Conservation (phyloP, 2,329 filamentous ascomycete species). For the Dichotomopilus funicola region DNA sequence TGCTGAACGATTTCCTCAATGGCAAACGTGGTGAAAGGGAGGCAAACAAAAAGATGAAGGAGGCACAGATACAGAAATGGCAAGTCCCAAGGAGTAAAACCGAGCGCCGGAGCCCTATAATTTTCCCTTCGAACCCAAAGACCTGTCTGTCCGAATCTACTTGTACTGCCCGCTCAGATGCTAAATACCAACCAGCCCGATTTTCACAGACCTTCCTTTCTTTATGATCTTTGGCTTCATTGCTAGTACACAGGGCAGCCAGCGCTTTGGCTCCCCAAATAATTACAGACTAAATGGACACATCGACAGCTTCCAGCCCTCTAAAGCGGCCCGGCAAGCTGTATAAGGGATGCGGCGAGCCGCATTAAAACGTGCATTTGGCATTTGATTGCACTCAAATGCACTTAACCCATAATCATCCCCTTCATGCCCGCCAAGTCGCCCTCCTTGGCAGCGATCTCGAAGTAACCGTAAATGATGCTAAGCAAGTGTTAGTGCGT, state of each 20-base stretch:
- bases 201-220: slow-evolving; percentile 21
- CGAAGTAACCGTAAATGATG: slow-evolving; percentile 99
- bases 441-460: slow-evolving; percentile 97
- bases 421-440: slow-evolving; percentile 79
- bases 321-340: slow-evolving; percentile 4
- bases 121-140: slow-evolving; percentile 10
- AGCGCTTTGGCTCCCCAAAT: slow-evolving; percentile 12
- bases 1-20: too few relatives aligned
- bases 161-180: slow-evolving; percentile 18
- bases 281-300: slow-evolving; percentile 18
- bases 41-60: too few relatives aligned
- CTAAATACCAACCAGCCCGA: slow-evolving; percentile 17
- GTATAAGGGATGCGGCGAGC: neutral
- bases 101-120: slow-evolving; percentile 15
- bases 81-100: slow-evolving; percentile 4
- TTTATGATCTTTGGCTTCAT: slow-evolving; percentile 18
- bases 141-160: slow-evolving; percentile 15
- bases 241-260: slow-evolving; percentile 22
- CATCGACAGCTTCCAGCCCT: slow-evolving; percentile 9
- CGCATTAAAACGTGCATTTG: neutral
- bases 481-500: slow-evolving; percentile 42
- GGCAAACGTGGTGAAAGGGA: too few relatives aligned
- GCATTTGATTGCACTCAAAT: neutral
- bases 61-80: too few relatives aligned
- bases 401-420: slow-evolving; percentile 60